A percentile compares a stretch with the other conserved stretches of the same genome.
Conservation (phyloP, 1,139 yeast genomes). For the Taphrina sp. region DNA sequence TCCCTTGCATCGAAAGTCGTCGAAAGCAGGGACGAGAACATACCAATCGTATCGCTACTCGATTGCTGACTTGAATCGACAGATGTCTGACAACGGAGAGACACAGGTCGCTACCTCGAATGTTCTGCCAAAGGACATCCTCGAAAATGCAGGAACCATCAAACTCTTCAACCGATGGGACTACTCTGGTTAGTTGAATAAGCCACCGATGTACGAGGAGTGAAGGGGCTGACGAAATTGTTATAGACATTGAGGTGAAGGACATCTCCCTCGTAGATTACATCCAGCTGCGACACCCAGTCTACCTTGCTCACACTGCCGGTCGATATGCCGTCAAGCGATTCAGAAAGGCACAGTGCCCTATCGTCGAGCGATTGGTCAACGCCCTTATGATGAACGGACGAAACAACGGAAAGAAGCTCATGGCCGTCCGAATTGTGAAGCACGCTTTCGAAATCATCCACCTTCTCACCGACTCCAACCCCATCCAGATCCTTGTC, state of each 20-base stretch:
- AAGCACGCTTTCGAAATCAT: slow-evolving; percentile 86
- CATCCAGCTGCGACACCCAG: slow-evolving; percentile 97
- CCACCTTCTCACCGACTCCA: slow-evolving; percentile 95
- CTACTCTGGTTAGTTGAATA: slow-evolving; percentile 46
- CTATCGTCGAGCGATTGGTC: slow-evolving; percentile 98
- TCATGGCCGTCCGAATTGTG: slow-evolving; percentile 99
- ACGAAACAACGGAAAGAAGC: slow-evolving; percentile 99
- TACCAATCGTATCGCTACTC: no score
- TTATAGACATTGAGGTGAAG: slow-evolving; percentile 88
- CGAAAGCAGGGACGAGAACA: no score
- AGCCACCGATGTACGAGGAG: slow-evolving; percentile 34
- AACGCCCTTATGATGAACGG: slow-evolving; percentile 99
- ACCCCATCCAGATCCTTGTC: slow-evolving; percentile 99
- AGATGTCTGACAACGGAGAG: slow-evolving; percentile 33
- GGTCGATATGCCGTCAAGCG: slow-evolving; percentile 99
- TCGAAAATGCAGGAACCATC: slow-evolving; percentile 93
- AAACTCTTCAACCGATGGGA: slow-evolving; percentile 99
- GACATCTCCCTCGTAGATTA: slow-evolving; percentile 95
- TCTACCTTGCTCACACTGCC: slow-evolving; percentile 98
- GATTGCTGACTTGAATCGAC: not conserved
- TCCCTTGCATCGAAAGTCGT: no score
- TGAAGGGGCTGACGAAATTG: slow-evolving; percentile 42
- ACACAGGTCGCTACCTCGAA: slow-evolving; percentile 28
- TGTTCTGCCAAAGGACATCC: slow-evolving; percentile 87
- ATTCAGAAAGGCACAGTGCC: slow-evolving; percentile 99